These are phyloP conservation scores for Penstemon barbatus DNA, from an alignment of 257 asterid species.

Conservation along the genomic window DNA sequence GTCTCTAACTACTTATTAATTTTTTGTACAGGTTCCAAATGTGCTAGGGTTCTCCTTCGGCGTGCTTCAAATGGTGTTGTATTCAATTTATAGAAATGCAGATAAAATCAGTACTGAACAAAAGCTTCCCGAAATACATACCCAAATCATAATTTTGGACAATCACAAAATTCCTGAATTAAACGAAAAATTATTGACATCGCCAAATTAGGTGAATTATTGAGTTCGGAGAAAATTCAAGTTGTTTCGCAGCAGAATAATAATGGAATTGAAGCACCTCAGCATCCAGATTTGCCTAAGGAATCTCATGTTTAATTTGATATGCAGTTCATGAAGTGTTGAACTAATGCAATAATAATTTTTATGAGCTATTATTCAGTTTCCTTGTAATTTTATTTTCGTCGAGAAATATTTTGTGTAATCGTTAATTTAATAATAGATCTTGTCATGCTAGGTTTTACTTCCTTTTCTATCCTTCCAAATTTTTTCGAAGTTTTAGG, in stretches of 20 bases:
- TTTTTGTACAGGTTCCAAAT: conserved; percentile 48
- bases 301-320: conserved; percentile 25
- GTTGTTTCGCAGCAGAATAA: neutral
- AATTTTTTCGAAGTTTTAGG: too few species aligned
- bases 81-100: conserved; percentile 43
- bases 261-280: conserved; percentile 11
- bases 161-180: conserved; percentile 38
- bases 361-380: too few species aligned
- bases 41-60: conserved; percentile 65
- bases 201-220: conserved; percentile 33
- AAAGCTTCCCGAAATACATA: conserved; percentile 35
- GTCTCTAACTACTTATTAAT: neutral
- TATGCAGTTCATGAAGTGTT: conserved; percentile 13
- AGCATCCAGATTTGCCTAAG: conserved; percentile 11
- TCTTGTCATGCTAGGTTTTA: too few species aligned
- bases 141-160: conserved; percentile 36
- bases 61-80: conserved; percentile 61
- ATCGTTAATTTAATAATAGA: too few species aligned
- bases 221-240: conserved; percentile 36
- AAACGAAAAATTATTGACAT: conserved; percentile 44
- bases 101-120: conserved; percentile 19
- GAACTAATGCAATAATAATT: too few species aligned
- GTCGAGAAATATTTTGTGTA: too few species aligned
- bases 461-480: too few species aligned
- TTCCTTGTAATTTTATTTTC: too few species aligned